Percentiles rank a stretch among this genome's conserved stretches.
These are phyloP conservation scores for Fusarium tricinctum DNA, from an alignment of 2,329 filamentous ascomycete species.

Conservation along the genomic window DNA sequence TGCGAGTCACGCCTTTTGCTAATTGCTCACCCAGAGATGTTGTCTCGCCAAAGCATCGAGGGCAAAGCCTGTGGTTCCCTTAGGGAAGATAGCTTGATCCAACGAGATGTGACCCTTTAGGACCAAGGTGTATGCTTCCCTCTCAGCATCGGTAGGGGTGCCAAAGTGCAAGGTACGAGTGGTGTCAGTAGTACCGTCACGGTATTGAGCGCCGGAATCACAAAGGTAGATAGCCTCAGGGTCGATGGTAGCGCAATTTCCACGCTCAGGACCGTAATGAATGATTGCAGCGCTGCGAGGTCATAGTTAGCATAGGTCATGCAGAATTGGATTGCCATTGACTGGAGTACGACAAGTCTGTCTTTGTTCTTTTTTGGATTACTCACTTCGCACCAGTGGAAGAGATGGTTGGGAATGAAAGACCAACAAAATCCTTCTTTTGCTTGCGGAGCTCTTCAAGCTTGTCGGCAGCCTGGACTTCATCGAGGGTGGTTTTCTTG, in stretches of 20 bases:
- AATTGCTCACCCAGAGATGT: conserved; percentile 81
- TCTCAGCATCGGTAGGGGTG: conserved; percentile 84
- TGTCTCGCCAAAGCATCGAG: conserved; percentile 91
- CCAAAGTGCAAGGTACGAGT: conserved; percentile 95
- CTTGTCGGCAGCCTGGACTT: conserved; percentile 93
- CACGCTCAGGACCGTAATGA: conserved; percentile 91
- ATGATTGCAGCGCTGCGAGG: conserved; percentile 86
- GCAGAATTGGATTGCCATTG: background rate
- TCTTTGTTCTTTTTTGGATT: background rate
- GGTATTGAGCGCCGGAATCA: conserved; percentile 96
- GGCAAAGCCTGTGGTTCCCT: conserved; percentile 93
- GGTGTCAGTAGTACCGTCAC: conserved; percentile 95
- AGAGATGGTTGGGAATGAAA: conserved; percentile 96
- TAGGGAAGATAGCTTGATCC: conserved; percentile 89
- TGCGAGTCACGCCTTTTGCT: background rate
- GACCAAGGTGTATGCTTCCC: conserved; percentile 91
- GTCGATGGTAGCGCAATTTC: conserved; percentile 85
- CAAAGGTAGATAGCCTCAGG: conserved; percentile 91
- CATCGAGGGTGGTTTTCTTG: conserved; percentile 82
- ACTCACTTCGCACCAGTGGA: conserved; percentile 84
- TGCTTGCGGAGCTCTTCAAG: conserved; percentile 80
- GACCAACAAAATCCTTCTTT: conserved; percentile 82
- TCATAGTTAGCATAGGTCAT: conserved; percentile 8
- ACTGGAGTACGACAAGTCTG: background rate
- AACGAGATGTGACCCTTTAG: conserved; percentile 94